phyloP scores from a whole-genome alignment of 176 grass and related monocot species.

The Bothriochloa decipiens region DNA sequence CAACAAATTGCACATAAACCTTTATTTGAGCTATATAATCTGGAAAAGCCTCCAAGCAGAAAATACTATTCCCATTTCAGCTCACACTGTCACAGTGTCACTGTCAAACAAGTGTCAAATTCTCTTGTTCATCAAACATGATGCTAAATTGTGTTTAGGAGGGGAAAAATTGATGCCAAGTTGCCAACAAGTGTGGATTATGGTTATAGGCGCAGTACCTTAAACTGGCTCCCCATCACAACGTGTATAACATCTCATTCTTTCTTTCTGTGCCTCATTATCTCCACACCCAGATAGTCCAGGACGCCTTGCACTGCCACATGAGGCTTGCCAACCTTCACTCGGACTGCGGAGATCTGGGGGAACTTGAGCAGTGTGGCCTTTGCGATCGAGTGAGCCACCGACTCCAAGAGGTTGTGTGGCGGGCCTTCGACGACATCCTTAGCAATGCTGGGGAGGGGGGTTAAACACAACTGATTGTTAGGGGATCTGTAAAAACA shows the following conservation, averaged over 20 bases:
- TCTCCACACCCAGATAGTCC: conserved; percentile 79
- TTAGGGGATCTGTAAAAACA: neutral
- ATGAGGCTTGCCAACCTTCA: conserved; percentile 82
- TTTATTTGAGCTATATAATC: neutral
- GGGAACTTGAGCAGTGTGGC: conserved; percentile 62
- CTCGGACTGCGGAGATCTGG: conserved; percentile 73
- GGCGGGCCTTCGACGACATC: conserved; percentile 66
- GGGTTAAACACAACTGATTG: neutral
- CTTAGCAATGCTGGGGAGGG: conserved; percentile 61
- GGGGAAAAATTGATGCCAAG: neutral
- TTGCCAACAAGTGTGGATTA: neutral
- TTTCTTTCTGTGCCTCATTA: conserved; percentile 49
- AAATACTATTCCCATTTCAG: neutral
- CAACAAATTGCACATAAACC: neutral
- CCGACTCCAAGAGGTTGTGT: conserved; percentile 79
- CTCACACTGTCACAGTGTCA: neutral
- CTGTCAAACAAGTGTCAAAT: neutral
- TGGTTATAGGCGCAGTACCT: neutral
- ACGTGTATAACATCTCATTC: neutral
- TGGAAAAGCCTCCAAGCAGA: no score
- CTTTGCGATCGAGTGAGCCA: conserved; percentile 78
- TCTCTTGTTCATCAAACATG: neutral
- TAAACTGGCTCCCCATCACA: neutral
- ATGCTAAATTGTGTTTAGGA: neutral
- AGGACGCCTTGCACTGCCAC: conserved; percentile 72